A percentile compares a stretch with the other conserved stretches of the same genome.
Conservation (phyloP, 106 monocot species). For the Alisma plantagoaquatica region DNA sequence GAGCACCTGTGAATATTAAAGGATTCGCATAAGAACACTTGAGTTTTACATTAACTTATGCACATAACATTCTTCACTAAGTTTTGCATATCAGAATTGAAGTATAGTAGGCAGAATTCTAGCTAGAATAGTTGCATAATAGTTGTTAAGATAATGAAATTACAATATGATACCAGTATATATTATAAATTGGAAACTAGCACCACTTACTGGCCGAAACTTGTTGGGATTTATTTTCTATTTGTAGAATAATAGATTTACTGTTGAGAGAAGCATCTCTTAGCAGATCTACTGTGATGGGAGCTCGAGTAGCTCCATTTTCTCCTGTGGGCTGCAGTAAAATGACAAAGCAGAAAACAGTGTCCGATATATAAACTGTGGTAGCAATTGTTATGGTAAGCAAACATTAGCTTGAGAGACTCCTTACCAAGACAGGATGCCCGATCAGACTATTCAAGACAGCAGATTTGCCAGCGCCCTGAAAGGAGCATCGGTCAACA, state of each 20-base stretch:
- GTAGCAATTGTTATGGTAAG: too few species aligned
- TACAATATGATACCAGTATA: too few species aligned
- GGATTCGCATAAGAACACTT: too few species aligned
- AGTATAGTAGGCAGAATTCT: too few species aligned
- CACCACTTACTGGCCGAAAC: constrained; percentile 95
- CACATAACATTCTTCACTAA: too few species aligned
- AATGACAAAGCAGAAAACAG: neutral
- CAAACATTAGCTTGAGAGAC: too few species aligned
- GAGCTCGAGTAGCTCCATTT: constrained; percentile 89
- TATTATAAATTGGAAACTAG: too few species aligned
- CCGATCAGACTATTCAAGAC: constrained; percentile 92
- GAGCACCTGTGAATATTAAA: constrained; percentile 82
- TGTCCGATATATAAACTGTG: too few species aligned
- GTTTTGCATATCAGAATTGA: too few species aligned
- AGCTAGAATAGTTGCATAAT: constrained; percentile 1
- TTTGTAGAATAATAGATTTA: constrained; percentile 75
- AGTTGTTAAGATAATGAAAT: neutral
- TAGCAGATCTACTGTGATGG: constrained; percentile 65
- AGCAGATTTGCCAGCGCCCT: constrained; percentile 97
- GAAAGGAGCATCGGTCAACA: neutral
- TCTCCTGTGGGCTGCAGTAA: constrained; percentile 80
- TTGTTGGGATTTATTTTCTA: constrained; percentile 92
- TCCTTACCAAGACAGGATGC: constrained; percentile 80
- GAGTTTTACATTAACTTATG: too few species aligned
- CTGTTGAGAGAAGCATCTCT: constrained; percentile 64